These are phyloP conservation scores for Umbellularia californica DNA, from an alignment of 164 flowering plant genomes.

Conservation along the genomic window DNA sequence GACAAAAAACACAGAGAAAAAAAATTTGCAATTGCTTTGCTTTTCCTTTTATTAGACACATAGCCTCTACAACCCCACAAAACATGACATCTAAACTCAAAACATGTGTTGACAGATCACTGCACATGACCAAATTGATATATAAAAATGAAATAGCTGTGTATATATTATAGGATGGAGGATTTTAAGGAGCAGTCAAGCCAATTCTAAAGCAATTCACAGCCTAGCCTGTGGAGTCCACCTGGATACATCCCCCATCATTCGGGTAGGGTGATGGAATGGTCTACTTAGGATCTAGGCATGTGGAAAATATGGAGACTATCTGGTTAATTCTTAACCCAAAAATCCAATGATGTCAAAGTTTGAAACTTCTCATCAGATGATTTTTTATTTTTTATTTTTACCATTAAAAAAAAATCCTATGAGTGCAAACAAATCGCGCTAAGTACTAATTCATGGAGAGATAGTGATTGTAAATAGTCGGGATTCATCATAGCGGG, in stretches of 20 bases:
- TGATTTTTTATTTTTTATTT: not conserved
- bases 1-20: conserved; percentile 32
- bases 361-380: not conserved
- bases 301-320: too few species aligned
- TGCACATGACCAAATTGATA: conserved; percentile 35
- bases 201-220: not conserved
- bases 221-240: not conserved
- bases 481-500: not conserved
- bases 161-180: too few species aligned
- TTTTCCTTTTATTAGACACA: not conserved
- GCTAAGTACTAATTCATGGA: not conserved
- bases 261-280: too few species aligned
- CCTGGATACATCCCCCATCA: too few species aligned
- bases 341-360: too few species aligned
- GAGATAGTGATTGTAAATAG: not conserved
- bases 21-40: conserved; percentile 19
- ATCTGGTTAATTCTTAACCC: too few species aligned
- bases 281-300: too few species aligned
- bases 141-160: not conserved
- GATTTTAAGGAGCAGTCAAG: not conserved
- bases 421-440: not conserved
- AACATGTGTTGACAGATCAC: conserved; percentile 23
- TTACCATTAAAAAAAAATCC: too few species aligned
- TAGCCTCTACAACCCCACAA: not conserved
- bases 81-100: not conserved